phyloP scores from a whole-genome alignment of 2,329 filamentous ascomycete species.

The Juglanconis sp. region DNA sequence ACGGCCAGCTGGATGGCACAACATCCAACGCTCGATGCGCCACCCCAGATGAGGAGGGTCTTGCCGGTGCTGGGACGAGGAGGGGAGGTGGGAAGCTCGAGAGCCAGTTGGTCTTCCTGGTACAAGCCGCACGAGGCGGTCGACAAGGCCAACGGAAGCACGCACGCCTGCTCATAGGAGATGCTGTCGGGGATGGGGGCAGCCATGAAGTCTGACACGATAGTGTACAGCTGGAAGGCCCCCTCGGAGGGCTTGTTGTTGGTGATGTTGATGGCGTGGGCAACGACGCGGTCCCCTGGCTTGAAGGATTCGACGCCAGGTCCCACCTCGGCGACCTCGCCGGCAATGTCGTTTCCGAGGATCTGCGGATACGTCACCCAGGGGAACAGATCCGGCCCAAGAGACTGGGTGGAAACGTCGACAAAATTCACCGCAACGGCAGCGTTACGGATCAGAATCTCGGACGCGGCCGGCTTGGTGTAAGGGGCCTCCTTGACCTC shows the following conservation, averaged over 20 bases:
- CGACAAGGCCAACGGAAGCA: slow-evolving; percentile 24
- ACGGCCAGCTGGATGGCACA: slow-evolving; percentile 21
- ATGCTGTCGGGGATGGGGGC: slow-evolving; percentile 22
- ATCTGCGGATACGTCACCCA: slow-evolving; percentile 26
- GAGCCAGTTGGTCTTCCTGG: not conserved
- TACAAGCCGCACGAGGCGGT: slow-evolving; percentile 2
- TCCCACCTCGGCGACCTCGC: slow-evolving; percentile 29
- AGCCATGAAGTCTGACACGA: slow-evolving; percentile 18
- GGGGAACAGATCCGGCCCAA: too few relatives aligned
- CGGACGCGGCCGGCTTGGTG: too few relatives aligned
- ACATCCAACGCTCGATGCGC: slow-evolving; percentile 36
- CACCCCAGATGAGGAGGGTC: slow-evolving; percentile 44
- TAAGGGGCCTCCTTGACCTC: too few relatives aligned
- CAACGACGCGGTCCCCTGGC: slow-evolving; percentile 29
- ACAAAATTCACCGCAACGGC: too few relatives aligned
- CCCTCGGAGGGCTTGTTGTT: slow-evolving; percentile 7
- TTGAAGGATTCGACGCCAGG: slow-evolving; percentile 24
- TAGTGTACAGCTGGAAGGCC: not conserved
- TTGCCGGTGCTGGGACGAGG: slow-evolving; percentile 20
- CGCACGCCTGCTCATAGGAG: slow-evolving; percentile 22
- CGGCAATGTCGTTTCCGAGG: slow-evolving; percentile 28
- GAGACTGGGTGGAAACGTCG: not conserved
- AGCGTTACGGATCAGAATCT: too few relatives aligned
- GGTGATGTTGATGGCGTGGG: slow-evolving; percentile 19
- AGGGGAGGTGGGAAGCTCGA: not conserved